Conservation (phyloP, 495 filamentous ascomycete genomes). For the Penicillium malachiteum region DNA sequence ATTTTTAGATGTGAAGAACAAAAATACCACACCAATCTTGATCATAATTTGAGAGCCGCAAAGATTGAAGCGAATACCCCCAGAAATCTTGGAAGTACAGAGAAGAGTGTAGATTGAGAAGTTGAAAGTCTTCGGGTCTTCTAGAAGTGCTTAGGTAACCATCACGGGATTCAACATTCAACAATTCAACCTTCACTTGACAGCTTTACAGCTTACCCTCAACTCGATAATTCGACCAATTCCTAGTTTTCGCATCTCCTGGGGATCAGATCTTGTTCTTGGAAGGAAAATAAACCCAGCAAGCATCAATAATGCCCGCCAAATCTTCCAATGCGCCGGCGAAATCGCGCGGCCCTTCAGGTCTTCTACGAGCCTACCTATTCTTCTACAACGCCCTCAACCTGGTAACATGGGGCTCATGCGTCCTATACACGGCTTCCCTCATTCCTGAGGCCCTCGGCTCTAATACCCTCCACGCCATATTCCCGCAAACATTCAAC, state of each 20-base stretch:
- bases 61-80: neutral
- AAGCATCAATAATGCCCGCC: conserved; percentile 13
- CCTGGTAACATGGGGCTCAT: conserved; percentile 69
- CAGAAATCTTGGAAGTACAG: neutral
- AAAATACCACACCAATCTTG: neutral
- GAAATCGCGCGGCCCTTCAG: conserved; percentile 18
- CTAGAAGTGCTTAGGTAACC: conserved; percentile 25
- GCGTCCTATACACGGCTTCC: conserved; percentile 60
- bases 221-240: too few relatives aligned
- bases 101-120: neutral
- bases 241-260: too few relatives aligned
- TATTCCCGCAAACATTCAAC: conserved; percentile 57
- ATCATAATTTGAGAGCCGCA: neutral
- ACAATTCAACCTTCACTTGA: conserved; percentile 5
- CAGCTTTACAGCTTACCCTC: too few relatives aligned
- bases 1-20: neutral
- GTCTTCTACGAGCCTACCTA: conserved; percentile 57
- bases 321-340: conserved; percentile 1
- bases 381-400: conserved; percentile 79
- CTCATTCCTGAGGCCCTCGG: conserved; percentile 37
- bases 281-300: neutral
- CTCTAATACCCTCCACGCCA: conserved; percentile 44
- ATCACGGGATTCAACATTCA: conserved; percentile 13
- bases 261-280: neutral
- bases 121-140: conserved; percentile 9